These are phyloP conservation scores for Nakazawaea wickerhamii DNA, from an alignment of 805 yeast genomes.

Conservation along the genomic window DNA sequence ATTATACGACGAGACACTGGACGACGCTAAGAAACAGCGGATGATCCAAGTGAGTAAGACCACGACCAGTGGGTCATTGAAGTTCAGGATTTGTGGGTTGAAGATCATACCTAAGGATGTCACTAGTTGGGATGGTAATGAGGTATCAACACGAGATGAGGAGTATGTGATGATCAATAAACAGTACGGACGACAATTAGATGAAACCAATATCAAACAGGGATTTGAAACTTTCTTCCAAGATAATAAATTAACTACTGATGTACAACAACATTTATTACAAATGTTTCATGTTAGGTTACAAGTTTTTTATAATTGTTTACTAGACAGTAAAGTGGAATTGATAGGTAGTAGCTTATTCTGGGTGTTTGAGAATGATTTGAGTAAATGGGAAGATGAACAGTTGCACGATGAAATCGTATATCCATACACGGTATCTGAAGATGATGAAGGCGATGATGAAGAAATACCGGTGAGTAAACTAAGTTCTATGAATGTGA, in stretches of 20 bases:
- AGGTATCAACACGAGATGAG: conserved; percentile 21
- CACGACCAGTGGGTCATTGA: conserved; percentile 79
- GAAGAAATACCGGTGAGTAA: conserved; percentile 21
- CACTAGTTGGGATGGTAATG: conserved; percentile 14
- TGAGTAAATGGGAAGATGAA: conserved; percentile 41
- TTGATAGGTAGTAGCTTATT: conserved; percentile 70
- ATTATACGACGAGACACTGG: conserved; percentile 59
- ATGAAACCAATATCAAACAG: conserved; percentile 32
- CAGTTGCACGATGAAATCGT: conserved; percentile 35
- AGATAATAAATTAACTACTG: conserved; percentile 26
- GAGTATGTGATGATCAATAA: conserved; percentile 56
- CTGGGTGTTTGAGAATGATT: conserved; percentile 68
- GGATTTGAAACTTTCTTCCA: conserved; percentile 44
- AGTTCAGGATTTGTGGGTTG: conserved; percentile 88
- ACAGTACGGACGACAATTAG: conserved; percentile 61
- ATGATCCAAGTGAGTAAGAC: conserved; percentile 54
- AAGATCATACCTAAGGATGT: conserved; percentile 32
- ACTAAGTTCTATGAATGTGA: conserved; percentile 58
- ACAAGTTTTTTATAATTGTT: conserved; percentile 58
- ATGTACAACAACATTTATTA: conserved; percentile 33
- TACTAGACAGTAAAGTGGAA: conserved; percentile 57
- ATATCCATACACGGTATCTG: conserved; percentile 19
- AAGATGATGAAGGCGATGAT: conserved; percentile 26
- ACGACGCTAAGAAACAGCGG: conserved; percentile 55
- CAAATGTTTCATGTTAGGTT: conserved; percentile 51